These are phyloP conservation scores for Echites panduratus DNA, from an alignment of 257 asterid species.

Conservation along the genomic window DNA sequence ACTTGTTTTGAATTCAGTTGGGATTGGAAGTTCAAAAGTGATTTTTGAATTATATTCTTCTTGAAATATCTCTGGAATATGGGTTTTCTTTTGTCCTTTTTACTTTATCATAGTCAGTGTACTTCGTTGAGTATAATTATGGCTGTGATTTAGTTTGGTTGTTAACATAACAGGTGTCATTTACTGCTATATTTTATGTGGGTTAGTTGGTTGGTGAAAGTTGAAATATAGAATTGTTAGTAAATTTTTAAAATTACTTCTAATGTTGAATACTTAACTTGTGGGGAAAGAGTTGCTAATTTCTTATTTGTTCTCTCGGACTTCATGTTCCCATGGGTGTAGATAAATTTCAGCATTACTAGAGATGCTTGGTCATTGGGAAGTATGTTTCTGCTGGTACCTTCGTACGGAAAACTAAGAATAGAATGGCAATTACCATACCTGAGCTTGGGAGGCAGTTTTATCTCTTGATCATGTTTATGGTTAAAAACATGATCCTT, in stretches of 20 bases:
- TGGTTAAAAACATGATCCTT: not conserved
- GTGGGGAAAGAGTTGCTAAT: not conserved
- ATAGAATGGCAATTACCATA: not conserved
- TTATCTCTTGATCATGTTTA: not conserved
- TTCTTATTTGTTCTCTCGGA: not conserved
- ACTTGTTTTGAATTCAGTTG: not conserved
- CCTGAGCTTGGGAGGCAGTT: not conserved
- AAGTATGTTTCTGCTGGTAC: not conserved
- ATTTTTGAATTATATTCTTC: not conserved
- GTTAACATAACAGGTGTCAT: not conserved
- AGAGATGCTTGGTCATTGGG: not conserved
- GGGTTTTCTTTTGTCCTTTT: not conserved
- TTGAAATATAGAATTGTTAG: not conserved
- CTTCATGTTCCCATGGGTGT: not conserved
- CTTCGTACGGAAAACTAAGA: not conserved
- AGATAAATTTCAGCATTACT: not conserved
- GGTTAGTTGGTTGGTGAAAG: constrained; percentile 7
- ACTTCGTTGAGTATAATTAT: not conserved
- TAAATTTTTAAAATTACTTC: too few relatives aligned
- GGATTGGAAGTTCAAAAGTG: not conserved
- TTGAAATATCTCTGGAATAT: not conserved
- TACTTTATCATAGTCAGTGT: not conserved
- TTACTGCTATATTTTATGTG: not conserved
- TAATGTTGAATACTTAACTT: too few relatives aligned
- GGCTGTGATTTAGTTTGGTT: not conserved